Evolutionary conservation across 345 rosid species (phyloP), one percentile per base, ranked within the genome.

Genomic region (Sisymbrium irio): DNA sequence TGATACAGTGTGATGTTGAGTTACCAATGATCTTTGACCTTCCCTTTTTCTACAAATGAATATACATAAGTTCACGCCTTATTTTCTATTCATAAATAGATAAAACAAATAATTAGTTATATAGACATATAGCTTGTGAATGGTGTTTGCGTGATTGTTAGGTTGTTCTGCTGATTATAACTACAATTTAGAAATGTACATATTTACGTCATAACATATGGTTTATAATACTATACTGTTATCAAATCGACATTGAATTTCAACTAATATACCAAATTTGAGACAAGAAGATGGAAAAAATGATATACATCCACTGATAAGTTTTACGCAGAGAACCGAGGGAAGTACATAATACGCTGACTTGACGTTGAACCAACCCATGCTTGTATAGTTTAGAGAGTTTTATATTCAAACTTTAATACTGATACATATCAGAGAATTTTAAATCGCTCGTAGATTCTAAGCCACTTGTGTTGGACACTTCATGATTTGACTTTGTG

Each of bases 1-100:
- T 68, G 58, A 69, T 42, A 51, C 59, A 62, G 46, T 61, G 18
- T 68, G 74, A 76, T 69, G 79, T 69, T 69, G 79, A 76, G 58
- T 54, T 62, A 69, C 47, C 39, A 51, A 25, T 69, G 33, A 22
- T 35, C 57, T 75, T 69, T 75, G 69, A 42, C 69, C 74, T 61
- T 25, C 49, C 79, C 51, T 69, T 68, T 66, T 17, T 57, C 41
- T 15, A 57, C 33, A 32, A 17, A 15, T 56, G 14, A 2, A 44
- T 62, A 27, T 25, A 44, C 32, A 49, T 3, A 27, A 19, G 25
- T 7, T 13, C 2, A 37, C 12, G 37, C 50, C 37, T 25, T 36
- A 13, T 9, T 65, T 45, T 51, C 25, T 36, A 36, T 14, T 12
- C 7, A 19, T 33, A 64, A 32, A 39, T 3, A 33, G 4, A 30